Evolutionary conservation across 2,329 filamentous ascomycete genomes (phyloP), one percentile per base, ranked within the genome.

Genomic region (Penicillium oxalicum): DNA sequence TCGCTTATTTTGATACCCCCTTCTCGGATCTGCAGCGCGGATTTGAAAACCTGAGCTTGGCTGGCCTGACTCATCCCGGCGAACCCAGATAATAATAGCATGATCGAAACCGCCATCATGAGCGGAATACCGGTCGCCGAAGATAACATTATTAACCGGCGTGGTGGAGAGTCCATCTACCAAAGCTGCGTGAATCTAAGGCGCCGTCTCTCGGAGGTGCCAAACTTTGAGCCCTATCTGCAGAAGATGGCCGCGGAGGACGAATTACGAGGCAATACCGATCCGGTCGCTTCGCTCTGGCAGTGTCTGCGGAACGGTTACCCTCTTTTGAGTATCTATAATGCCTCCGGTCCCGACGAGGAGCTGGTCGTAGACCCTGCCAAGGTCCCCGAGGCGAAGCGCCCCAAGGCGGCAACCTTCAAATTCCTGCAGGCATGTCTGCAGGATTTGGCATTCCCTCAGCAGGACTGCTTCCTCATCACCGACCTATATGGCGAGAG

Each of bases 101-200:
- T 72, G 69, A 67, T 70, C 49, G 59, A 66, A 45, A 51, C 66
- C 54, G 53, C 59, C 51, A 58, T 58, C 43, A 61, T 63, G 53
- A 63, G 59, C 47, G 65, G 67, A 53, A 65, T 60, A 51, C 68
- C 70, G 47, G 60, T 88, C 61, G 87, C 90, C 52, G 89, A 87
- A 51, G 81, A 87, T 68, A 96, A 95, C 70, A 95, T 98, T 68
- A 95, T 98, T 77, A 98, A 98, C 73, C 88, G 91, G 70, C 87
- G 88, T 67, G 93, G 91, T 67, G 91, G 95, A 68, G 91, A 93
- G 57, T 96, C 91, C 9, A 81, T 98, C 25, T 98, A 95, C 70
- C 91, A 97, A 70, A 95, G 95, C 69, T 97, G 93, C 68, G 80
- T 95, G 58, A 83, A 85, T 46, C 77, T 97, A 52, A 88, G 88